phyloP scores from a whole-genome alignment of 176 grass and related monocot genomes.

The Oryza coarctata region DNA sequence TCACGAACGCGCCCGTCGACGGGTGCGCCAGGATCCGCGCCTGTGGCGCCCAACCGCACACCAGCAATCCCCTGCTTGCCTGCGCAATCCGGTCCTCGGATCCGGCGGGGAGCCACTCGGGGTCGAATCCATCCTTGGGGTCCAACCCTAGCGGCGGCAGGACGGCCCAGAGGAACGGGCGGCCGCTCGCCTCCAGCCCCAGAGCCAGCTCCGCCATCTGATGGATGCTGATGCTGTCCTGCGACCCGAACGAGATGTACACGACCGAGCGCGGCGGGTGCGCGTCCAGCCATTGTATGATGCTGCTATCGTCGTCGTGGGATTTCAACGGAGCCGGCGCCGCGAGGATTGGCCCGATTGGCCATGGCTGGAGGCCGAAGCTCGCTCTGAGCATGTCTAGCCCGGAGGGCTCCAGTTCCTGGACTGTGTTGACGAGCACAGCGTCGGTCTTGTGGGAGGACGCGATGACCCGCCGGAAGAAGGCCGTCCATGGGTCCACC shows the following conservation, averaged over 20 bases:
- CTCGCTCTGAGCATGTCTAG: constrained; percentile 44
- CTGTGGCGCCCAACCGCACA: constrained; percentile 58
- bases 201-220: constrained; percentile 57
- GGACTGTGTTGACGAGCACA: constrained; percentile 57
- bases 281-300: constrained; percentile 51
- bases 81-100: constrained; percentile 44
- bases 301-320: neutral
- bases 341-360: constrained; percentile 50
- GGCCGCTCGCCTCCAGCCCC: constrained; percentile 55
- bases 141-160: constrained; percentile 50
- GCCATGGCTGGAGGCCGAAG: constrained; percentile 11
- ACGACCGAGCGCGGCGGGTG: constrained; percentile 46
- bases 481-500: constrained; percentile 48
- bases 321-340: neutral
- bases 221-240: constrained; percentile 46
- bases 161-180: constrained; percentile 57
- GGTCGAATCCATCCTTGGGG: constrained; percentile 29
- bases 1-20: constrained; percentile 55
- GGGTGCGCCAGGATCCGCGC: constrained; percentile 49
- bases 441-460: constrained; percentile 34
- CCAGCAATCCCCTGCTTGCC: constrained; percentile 15
- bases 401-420: constrained; percentile 49
- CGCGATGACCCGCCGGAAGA: constrained; percentile 32
- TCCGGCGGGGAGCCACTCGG: constrained; percentile 55
- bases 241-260: constrained; percentile 67